Base-by-base conservation (phyloP, 2,329 filamentous ascomycete genomes). In the Arachnopeziza araneosa region DNA sequence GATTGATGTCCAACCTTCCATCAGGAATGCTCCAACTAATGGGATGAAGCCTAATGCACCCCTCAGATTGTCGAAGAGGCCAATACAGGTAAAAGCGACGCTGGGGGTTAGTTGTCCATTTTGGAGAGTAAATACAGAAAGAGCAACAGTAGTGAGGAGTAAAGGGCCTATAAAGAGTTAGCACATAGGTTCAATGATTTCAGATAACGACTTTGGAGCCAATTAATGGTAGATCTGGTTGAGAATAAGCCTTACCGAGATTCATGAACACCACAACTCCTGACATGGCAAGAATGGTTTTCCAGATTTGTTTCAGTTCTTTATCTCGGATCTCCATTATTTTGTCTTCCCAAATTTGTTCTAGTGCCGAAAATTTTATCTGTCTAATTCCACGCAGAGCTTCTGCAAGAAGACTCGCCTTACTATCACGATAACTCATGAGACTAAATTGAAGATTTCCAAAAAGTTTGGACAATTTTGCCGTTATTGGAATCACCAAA, bases 331-430 rank as follows among this genome's bases (percentile, higher is more conserved):
- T 83, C 63, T 80, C 73, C 63, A 80, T 74, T 70, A 95, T 89
- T 62, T 86, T 88, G 19, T 80, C 78, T 71, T 91, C 84, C 90
- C 90, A 93, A 66, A 89, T 84, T 22, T 78, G 75, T 72, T 93
- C 90, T 14, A 91, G 75, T 0, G 90, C 90, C 0, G 89, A 89
- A 67, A 93, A 92, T 69, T 95, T 95, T 75, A 95, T 91, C 72
- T 95, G 90, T 1, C 89, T 83, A 64, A 93, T 93, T 8, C 90
- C 90, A 66, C 89, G 83, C 1, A 95, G 75, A 0, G 87, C 88
- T 72, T 95, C 90, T 1, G 89, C 89, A 30, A 95, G 81, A 17
- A 92, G 82, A 0, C 82, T 86, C 74, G 92, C 80, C 73, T 93
- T 93, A 58, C 84, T 79, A 71, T 93, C 90, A 52, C 90, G 80